Percentiles rank a stretch among this genome's conserved stretches.
Conservation (phyloP, 768 basidiomycete genomes). For the Lactifluus subvellereus region DNA sequence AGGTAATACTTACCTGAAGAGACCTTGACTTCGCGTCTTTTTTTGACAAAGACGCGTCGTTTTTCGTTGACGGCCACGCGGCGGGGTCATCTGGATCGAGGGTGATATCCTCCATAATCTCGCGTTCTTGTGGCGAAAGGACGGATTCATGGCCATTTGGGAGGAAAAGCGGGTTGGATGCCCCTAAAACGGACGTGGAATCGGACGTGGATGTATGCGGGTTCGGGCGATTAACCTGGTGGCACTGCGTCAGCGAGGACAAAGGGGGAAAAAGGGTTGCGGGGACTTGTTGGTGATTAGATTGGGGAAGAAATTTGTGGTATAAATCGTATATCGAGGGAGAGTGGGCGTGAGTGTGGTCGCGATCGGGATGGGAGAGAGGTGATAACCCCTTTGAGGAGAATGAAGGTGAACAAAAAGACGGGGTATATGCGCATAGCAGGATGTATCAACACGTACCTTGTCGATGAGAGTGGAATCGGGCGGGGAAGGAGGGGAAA, state of each 20-base stretch:
- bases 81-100: slow-evolving; percentile 13
- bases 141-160: not conserved
- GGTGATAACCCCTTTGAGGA: not conserved
- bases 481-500: not conserved
- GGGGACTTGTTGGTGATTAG: not conserved
- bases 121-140: slow-evolving; percentile 19
- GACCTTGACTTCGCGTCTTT: not conserved
- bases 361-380: not conserved
- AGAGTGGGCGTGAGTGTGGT: not conserved
- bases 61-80: not conserved
- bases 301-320: not conserved
- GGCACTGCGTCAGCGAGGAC: not conserved
- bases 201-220: not conserved
- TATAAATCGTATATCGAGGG: not conserved
- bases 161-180: not conserved
- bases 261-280: not conserved
- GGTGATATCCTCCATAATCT: slow-evolving; percentile 21
- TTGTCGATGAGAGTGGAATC: not conserved
- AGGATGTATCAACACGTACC: not conserved
- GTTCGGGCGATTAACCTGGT: not conserved
- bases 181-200: not conserved
- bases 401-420: not conserved
- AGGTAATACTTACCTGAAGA: not conserved
- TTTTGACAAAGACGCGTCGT: slow-evolving; percentile 1
- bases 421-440: not conserved